Conservation (phyloP, 2,329 filamentous ascomycete genomes). For the Penicillium sclerotigenum region DNA sequence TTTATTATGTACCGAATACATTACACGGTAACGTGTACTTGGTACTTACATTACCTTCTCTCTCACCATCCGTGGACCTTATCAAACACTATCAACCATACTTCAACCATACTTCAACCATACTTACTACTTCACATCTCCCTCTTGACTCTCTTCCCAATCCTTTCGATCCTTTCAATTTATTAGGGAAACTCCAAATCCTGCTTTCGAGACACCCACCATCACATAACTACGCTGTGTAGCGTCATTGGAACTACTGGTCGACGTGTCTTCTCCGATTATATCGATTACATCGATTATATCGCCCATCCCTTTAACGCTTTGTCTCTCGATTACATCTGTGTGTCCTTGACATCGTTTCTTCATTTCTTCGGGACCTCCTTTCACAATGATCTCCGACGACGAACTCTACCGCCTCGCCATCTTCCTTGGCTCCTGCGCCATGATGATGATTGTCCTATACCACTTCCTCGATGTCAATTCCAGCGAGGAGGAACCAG, state of each 20-base stretch:
- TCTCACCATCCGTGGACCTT: neutral
- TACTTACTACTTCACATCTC: neutral
- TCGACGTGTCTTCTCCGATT: conserved; percentile 9
- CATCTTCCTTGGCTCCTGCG: conserved; percentile 82
- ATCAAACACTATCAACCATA: too few species aligned
- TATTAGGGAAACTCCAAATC: neutral
- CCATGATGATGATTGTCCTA: conserved; percentile 88
- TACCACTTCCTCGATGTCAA: conserved; percentile 98
- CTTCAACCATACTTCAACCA: too few species aligned
- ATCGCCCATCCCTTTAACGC: neutral
- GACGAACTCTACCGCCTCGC: conserved; percentile 84
- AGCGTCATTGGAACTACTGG: neutral
- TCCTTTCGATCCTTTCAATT: neutral
- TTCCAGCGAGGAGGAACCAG: conserved; percentile 54
- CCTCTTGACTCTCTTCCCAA: neutral
- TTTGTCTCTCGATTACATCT: neutral
- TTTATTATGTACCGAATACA: neutral
- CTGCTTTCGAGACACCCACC: neutral
- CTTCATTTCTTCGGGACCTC: neutral
- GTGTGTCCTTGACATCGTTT: neutral
- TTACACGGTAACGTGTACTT: neutral
- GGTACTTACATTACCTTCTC: neutral
- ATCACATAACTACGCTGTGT: neutral
- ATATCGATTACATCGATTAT: neutral
- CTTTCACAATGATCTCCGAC: conserved; percentile 84